Percentiles rank a stretch among this genome's conserved stretches.
These are phyloP conservation scores for Gleditsia sinensis DNA, from an alignment of 306 rosid genomes.

Conservation along the genomic window DNA sequence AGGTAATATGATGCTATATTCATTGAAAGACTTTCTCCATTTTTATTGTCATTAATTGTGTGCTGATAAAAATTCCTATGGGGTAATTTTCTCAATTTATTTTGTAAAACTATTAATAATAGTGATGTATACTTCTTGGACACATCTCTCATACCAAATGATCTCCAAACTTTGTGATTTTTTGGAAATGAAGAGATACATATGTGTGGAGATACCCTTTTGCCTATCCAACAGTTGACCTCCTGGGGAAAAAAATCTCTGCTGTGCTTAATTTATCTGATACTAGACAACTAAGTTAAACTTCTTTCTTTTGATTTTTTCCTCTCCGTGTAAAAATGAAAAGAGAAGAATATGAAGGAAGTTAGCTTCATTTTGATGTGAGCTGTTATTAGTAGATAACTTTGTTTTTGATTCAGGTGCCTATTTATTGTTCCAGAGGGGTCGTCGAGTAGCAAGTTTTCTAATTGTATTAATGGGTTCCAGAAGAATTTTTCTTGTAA, in stretches of 20 bases:
- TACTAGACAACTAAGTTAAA: not conserved
- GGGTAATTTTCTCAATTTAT: constrained; percentile 22
- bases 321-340: not conserved
- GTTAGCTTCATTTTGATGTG: constrained; percentile 9
- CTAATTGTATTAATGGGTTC: constrained; percentile 35
- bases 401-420: constrained; percentile 52
- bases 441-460: constrained; percentile 38
- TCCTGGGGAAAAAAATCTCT: not conserved
- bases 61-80: not conserved
- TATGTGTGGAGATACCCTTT: not conserved
- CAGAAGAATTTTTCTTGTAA: constrained; percentile 36
- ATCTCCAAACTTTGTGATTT: not conserved
- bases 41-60: not conserved
- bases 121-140: not conserved
- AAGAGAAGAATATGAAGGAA: not conserved
- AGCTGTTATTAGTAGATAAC: constrained; percentile 16
- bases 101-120: constrained; percentile 7
- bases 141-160: not conserved
- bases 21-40: not conserved
- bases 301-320: not conserved
- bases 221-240: constrained; percentile 11
- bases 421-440: constrained; percentile 36
- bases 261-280: not conserved
- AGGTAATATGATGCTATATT: constrained; percentile 40
- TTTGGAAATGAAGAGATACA: not conserved